Percentiles rank a stretch among this genome's conserved stretches.
Evolutionary conservation across 345 rosid species (phyloP).

Genomic region (Syzygium grande): DNA sequence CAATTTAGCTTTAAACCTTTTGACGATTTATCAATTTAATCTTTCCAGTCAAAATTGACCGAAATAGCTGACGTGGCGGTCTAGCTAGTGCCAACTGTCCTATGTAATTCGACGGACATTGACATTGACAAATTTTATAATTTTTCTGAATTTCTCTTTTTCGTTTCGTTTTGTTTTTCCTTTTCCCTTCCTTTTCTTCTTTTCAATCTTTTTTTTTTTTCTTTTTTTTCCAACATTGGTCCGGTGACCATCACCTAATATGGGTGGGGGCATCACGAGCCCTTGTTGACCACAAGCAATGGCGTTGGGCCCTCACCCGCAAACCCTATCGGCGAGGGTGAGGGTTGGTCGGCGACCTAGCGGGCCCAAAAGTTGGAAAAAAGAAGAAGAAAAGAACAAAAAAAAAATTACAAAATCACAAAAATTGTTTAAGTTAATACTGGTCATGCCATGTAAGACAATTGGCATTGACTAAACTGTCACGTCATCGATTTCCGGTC

Average conservation of each 20-base stretch:
- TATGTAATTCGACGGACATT: fast-evolving
- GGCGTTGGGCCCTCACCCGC: neutral
- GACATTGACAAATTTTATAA: too few relatives aligned
- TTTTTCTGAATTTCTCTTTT: too few relatives aligned
- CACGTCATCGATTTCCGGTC: fast-evolving
- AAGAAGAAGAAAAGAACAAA: fast-evolving
- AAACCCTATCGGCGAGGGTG: neutral
- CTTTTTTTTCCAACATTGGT: neutral
- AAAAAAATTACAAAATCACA: neutral
- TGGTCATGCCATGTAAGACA: neutral
- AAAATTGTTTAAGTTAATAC: neutral
- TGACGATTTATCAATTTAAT: neutral
- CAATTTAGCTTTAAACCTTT: fast-evolving
- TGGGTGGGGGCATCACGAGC: neutral
- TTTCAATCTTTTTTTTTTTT: fast-evolving
- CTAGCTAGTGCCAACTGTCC: fast-evolving
- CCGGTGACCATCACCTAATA: neutral
- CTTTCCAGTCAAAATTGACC: fast-evolving
- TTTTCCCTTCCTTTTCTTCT: too few relatives aligned
- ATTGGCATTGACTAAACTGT: fast-evolving
- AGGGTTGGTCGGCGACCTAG: neutral
- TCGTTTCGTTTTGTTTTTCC: fast-evolving
- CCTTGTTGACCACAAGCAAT: neutral
- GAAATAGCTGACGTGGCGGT: fast-evolving
- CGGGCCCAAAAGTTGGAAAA: neutral